Percentiles rank a stretch among this genome's conserved stretches.
phyloP scores from a whole-genome alignment of 2,329 filamentous ascomycete species.

The Penicillium expansum region DNA sequence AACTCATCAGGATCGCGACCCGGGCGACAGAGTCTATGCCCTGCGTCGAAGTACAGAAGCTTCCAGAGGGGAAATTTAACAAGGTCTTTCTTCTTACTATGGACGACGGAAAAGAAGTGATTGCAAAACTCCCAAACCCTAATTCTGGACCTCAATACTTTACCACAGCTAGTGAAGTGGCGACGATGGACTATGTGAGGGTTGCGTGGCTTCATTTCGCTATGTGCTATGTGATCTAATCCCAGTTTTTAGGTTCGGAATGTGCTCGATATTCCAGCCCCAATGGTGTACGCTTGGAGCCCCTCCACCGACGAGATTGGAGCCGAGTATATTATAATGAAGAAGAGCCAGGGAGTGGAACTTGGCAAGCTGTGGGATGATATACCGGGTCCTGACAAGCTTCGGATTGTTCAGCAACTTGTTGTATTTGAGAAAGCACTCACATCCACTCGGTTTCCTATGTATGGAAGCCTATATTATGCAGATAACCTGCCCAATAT shows the following conservation, averaged over 20 bases:
- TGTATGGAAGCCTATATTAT: neutral
- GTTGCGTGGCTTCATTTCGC: neutral
- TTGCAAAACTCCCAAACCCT: neutral
- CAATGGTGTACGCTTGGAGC: neutral
- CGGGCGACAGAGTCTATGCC: neutral
- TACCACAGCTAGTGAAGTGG: neutral
- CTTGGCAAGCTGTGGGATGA: neutral
- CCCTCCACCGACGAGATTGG: neutral
- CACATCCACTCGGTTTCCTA: neutral
- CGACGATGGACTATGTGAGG: neutral
- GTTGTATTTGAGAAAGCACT: neutral
- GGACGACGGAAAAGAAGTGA: neutral
- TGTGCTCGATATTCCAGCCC: neutral
- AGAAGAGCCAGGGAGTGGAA: neutral
- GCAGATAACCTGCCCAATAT: neutral
- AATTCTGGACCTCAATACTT: neutral
- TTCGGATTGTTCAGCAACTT: neutral
- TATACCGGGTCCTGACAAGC: neutral
- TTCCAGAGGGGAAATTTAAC: neutral
- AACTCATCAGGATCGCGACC: neutral
- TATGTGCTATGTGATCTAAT: neutral
- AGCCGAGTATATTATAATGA: neutral
- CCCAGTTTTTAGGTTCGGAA: too few relatives aligned
- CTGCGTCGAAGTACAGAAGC: neutral
- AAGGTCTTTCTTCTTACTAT: neutral